Evolutionary conservation across 2,329 filamentous ascomycete genomes (phyloP), one percentile per base, ranked within the genome.

Genomic region (Dactylellina drechsleri): DNA sequence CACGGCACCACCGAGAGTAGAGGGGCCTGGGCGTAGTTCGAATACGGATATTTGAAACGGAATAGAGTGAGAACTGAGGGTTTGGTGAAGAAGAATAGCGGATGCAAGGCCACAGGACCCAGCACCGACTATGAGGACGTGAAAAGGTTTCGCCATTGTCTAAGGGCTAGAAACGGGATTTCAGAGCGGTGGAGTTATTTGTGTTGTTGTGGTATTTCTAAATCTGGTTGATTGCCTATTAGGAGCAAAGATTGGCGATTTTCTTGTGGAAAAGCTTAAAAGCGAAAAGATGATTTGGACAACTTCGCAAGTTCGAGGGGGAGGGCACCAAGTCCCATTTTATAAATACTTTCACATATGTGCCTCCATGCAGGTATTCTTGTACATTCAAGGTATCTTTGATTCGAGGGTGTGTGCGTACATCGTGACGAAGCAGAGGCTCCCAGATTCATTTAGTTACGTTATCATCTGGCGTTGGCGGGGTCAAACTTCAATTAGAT

Each of bases 1-100:
- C 58, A 85, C 80, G 8, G 84, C 81, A 77, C 85, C 81, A 77
- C 84, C 81, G 75, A 85, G 83, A 0, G 84, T 84, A 15, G 84
- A 82, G 4, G 84, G 82, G 26, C 81, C 78, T 1, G 83, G 79
- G 0, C 85, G 83, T 41, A 85, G 82, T 77, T 86, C 85, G 77
- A 83, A 85, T 64, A 87, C 81, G 28, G 82, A 83, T 76, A 86
- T 83, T 26, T 79, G 52, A 26, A 83, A 82, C 4, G 79, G 72
- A 77, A 82, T 83, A 68, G 84, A 83, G 2, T 45, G 62, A 31
- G 28, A 26, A 1, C 10, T 58, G 8, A 74, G 52, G 15, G 57
- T 67, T 58, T 47, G 54, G 52, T 82, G 83, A 53, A 86, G 81
- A 12, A 85, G 82, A 41, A 87, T 81, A n/a, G 86, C 85, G 45